A percentile compares a stretch with the other conserved stretches of the same genome.
Evolutionary conservation across 371 early-diverging fungal species (phyloP).

Genomic region (Dinochytrium kinnereticum): DNA sequence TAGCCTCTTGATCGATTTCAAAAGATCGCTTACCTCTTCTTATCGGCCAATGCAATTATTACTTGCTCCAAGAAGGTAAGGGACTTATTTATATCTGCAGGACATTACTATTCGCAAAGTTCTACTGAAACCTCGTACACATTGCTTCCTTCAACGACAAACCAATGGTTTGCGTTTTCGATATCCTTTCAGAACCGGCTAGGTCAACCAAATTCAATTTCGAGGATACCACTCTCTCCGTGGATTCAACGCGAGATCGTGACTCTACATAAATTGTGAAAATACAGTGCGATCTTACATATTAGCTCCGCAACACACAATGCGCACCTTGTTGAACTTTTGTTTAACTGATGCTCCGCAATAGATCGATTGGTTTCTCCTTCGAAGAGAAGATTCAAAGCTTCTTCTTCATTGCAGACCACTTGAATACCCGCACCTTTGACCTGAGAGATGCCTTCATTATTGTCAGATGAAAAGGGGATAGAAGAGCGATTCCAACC

Average conservation of each 20-base stretch:
- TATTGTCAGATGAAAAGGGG: slow-evolving; percentile 20
- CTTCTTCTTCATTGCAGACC: slow-evolving; percentile 61
- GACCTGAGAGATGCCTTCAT: too few relatives aligned
- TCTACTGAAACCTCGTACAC: slow-evolving; percentile 37
- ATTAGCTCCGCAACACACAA: too few relatives aligned
- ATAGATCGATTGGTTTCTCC: slow-evolving; percentile 65
- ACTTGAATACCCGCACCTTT: slow-evolving; percentile 56
- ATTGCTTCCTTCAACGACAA: slow-evolving; percentile 66
- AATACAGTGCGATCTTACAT: slow-evolving; percentile 66
- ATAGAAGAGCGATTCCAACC: slow-evolving; percentile 39
- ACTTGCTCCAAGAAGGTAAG: slow-evolving; percentile 72
- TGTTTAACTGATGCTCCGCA: slow-evolving; percentile 62
- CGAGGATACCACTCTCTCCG: slow-evolving; percentile 57
- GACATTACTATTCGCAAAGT: neutral
- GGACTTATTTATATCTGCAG: slow-evolving; percentile 68
- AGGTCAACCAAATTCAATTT: slow-evolving; percentile 73
- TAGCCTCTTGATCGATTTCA: slow-evolving; percentile 40
- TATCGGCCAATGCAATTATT: slow-evolving; percentile 66
- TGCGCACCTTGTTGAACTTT: slow-evolving; percentile 53
- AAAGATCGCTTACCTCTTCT: slow-evolving; percentile 48
- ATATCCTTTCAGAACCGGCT: slow-evolving; percentile 70
- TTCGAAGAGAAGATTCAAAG: slow-evolving; percentile 59
- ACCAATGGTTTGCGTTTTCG: slow-evolving; percentile 61
- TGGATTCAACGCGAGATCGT: slow-evolving; percentile 57
- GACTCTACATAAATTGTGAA: slow-evolving; percentile 65